Evolutionary conservation across 495 filamentous ascomycete species (phyloP), one percentile per base, ranked within the genome.

Genomic region (Penicillium simplicissimum): DNA sequence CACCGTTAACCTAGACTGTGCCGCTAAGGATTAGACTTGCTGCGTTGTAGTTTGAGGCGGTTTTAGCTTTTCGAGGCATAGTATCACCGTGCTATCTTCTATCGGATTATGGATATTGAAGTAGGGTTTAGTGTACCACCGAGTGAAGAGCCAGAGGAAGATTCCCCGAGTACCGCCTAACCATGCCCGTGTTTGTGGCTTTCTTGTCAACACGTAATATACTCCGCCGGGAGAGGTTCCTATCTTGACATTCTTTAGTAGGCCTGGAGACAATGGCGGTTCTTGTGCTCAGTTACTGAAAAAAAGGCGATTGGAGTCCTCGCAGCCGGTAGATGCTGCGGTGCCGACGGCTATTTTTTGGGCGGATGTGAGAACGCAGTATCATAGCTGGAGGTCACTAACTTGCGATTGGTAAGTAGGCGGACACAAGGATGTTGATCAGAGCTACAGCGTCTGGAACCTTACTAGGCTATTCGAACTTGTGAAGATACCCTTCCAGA

Each of bases 71-170:
- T 63, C 21, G 40, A 57, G 28, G 33, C 57, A 10, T 10, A 36
- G n/a, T 59, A 63, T 28, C 67, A 70, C 25, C 43, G 62, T 45
- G 21, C 54, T 13, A 63, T 70, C 14, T 67, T 62, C 25, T 57
- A n/a, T 67, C 9, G 67, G 65, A 61, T n/a, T n/a, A n/a, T n/a
- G n/a, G n/a, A n/a, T n/a, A n/a, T n/a, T n/a, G 59, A 67, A 47
- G 38, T 10, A 1, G 14, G 48, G 8, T 38, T 61, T 0, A 15
- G 58, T 4, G 31, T 54, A n/a, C 11, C 28, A 3, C 28, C 40
- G 5, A 59, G 40, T 19, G 53, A 33, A 10, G 25, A 13, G 14
- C 60, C 47, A 4, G 42, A 53, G 3, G 54, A 68, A n/a, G 37
- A 58, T 34, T 5, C 15, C 33, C 33, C 58, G n/a, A n/a, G n/a